A percentile compares a stretch with the other conserved stretches of the same genome.
These are phyloP conservation scores for Clonostachys rosea DNA, from an alignment of 2,329 filamentous ascomycete genomes.

Conservation along the genomic window DNA sequence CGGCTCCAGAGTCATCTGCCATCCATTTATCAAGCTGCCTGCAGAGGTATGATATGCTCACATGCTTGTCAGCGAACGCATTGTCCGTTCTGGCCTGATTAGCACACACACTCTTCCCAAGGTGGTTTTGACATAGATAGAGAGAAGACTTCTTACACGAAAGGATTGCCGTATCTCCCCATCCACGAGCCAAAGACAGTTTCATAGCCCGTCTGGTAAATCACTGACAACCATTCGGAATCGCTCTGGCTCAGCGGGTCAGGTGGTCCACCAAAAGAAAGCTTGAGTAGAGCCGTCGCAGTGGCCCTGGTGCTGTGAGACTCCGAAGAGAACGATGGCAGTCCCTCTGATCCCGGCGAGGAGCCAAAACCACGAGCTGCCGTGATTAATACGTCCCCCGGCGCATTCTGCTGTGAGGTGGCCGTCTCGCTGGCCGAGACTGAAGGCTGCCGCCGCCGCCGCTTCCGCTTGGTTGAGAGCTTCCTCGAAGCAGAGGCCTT, in stretches of 20 bases:
- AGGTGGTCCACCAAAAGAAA: background rate
- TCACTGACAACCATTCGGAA: conserved; percentile 13
- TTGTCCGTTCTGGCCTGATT: conserved; percentile 7
- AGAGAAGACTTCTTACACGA: conserved; percentile 20
- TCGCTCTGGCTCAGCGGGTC: conserved; percentile 3
- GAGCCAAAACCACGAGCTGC: background rate
- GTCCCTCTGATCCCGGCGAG: background rate
- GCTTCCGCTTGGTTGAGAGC: conserved; percentile 2
- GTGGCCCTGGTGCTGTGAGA: background rate
- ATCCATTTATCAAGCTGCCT: conserved; percentile 26
- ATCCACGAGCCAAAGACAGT: conserved; percentile 35
- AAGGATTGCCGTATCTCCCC: conserved; percentile 33
- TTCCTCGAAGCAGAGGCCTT: conserved; percentile 5
- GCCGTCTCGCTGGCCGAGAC: conserved; percentile 5
- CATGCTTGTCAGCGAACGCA: conserved; percentile 16
- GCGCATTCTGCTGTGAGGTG: background rate
- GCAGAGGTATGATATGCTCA: conserved; percentile 20
- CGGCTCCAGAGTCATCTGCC: conserved; percentile 10
- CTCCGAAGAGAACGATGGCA: background rate
- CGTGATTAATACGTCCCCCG: background rate
- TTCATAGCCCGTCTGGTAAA: conserved; percentile 29
- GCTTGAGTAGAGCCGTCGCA: no score
- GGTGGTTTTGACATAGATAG: no score
- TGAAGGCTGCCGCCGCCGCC: conserved; percentile 6
- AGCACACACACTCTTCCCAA: conserved; percentile 1